Evolutionary conservation across 1,284 basidiomycete species (phyloP).

Genomic region (Ustilago xerochloae): DNA sequence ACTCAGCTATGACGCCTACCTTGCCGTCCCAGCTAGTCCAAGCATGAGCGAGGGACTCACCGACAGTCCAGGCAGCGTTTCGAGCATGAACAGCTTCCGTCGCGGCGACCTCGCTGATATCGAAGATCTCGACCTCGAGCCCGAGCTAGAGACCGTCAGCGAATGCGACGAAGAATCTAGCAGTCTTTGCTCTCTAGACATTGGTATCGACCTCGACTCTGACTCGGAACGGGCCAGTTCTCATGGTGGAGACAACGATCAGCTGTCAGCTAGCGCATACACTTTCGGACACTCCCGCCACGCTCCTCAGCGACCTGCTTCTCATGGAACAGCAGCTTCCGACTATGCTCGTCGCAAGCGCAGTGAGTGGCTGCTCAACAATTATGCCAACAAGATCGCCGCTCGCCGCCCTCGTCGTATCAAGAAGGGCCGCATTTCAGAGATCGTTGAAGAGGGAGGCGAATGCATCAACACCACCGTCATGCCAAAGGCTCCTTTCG

Average conservation of each 20-base stretch:
- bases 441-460: constrained; percentile 60
- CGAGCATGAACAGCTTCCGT: constrained; percentile 57
- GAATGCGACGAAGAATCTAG: constrained; percentile 61
- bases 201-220: constrained; percentile 48
- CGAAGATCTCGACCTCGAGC: constrained; percentile 63
- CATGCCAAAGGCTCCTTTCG: constrained; percentile 39
- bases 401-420: constrained; percentile 40
- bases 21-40: constrained; percentile 40
- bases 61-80: constrained; percentile 59
- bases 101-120: constrained; percentile 64
- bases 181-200: constrained; percentile 54
- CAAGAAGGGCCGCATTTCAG: constrained; percentile 60
- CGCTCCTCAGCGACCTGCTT: constrained; percentile 14
- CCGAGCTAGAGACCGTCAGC: constrained; percentile 62
- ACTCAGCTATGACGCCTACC: constrained; percentile 22
- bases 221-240: constrained; percentile 49
- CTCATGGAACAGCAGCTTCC: constrained; percentile 37
- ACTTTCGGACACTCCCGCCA: constrained; percentile 24
- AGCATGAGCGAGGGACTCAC: constrained; percentile 53
- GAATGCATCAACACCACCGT: constrained; percentile 50
- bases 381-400: constrained; percentile 51
- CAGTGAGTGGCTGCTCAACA: constrained; percentile 53
- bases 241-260: constrained; percentile 36
- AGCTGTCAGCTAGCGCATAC: constrained; percentile 13
- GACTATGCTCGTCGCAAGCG: constrained; percentile 51